Base-by-base conservation (phyloP, 1,284 basidiomycete genomes). In the Papiliotrema laurentii region DNA sequence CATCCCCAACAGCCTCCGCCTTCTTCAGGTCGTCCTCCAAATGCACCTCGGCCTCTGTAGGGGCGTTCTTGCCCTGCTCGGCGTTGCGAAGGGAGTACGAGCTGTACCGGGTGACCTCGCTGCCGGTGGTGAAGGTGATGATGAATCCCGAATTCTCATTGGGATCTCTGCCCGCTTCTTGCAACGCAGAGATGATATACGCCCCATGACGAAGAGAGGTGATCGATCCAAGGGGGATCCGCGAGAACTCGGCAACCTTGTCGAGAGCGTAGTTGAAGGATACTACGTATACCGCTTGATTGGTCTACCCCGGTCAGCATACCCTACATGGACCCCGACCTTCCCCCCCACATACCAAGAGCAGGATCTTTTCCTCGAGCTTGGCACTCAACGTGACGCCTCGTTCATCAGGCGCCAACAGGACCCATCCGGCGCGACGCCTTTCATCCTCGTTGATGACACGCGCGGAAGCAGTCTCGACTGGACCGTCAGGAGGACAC, bases 291-390 rank as follows among this genome's bases (percentile, higher is more conserved):
- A 87, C 66, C 4, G 85, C 85, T 42, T 74, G 76, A 27, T 68
- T 77, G 35, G 80, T 85, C 84, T 84, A 61, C 4, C 11, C n/a
- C 22, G 16, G 58, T 59, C 25, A 52, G 51, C 19, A 19, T 30
- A 14, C 35, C 16, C 28, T 37, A 16, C 13, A 18, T 50, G n/a
- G 36, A 16, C 45, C 35, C 11, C n/a, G n/a, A n/a, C n/a, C n/a
- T n/a, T n/a, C n/a, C n/a, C 37, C 31, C 43, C 33, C 22, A 58
- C 86, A 54, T 53, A 91, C 90, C 71, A 98, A 69, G 0, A 98
- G 75, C 7, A 97, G 60, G 3, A 97, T 83, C 69, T 97, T 97
- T 77, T 97, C 93, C 73, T 96, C 92, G 58, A 87, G 89, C 62
- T 83, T 85, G 45, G 85, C 79, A 19, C 82, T 81, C n/a, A 85